phyloP scores from a whole-genome alignment of 1,139 yeast species.

The Pichia sp. region DNA sequence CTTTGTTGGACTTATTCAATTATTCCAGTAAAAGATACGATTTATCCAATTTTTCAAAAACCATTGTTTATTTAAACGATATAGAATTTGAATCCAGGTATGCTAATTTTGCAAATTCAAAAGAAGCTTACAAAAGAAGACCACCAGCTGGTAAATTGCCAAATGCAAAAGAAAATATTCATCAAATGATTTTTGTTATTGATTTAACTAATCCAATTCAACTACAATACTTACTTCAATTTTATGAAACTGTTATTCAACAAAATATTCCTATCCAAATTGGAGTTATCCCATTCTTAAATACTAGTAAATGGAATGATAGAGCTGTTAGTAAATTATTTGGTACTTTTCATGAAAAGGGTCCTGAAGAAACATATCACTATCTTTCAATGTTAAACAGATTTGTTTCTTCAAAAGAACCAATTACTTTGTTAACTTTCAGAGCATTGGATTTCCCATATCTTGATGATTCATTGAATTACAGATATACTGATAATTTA shows the following conservation, averaged over 20 bases:
- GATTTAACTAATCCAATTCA: slow-evolving; percentile 51
- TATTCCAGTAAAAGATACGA: slow-evolving; percentile 31
- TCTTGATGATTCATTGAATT: slow-evolving; percentile 10
- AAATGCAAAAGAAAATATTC: slow-evolving; percentile 64
- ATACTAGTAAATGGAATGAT: slow-evolving; percentile 19
- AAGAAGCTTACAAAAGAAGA: slow-evolving; percentile 43
- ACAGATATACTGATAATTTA: slow-evolving; percentile 24
- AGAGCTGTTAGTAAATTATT: slow-evolving; percentile 32
- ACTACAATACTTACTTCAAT: slow-evolving; percentile 41
- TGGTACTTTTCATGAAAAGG: slow-evolving; percentile 28
- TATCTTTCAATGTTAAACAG: slow-evolving; percentile 22
- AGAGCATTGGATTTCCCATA: slow-evolving; percentile 15
- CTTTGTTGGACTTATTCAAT: slow-evolving; percentile 6
- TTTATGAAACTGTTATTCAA: slow-evolving; percentile 46
- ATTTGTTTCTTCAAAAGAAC: slow-evolving; percentile 14
- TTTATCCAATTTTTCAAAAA: slow-evolving; percentile 30
- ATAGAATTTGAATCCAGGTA: slow-evolving; percentile 60
- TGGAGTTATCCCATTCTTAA: slow-evolving; percentile 64
- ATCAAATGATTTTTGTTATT: slow-evolving; percentile 67
- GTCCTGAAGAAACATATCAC: slow-evolving; percentile 24
- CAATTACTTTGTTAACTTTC: slow-evolving; percentile 7
- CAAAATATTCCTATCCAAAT: slow-evolving; percentile 70
- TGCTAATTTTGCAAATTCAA: slow-evolving; percentile 38
- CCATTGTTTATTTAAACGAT: slow-evolving; percentile 72
- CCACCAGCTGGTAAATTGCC: slow-evolving; percentile 56